A percentile compares a stretch with the other conserved stretches of the same genome.
Evolutionary conservation across 345 rosid genomes (phyloP).

Genomic region (Hibiscus trionum): DNA sequence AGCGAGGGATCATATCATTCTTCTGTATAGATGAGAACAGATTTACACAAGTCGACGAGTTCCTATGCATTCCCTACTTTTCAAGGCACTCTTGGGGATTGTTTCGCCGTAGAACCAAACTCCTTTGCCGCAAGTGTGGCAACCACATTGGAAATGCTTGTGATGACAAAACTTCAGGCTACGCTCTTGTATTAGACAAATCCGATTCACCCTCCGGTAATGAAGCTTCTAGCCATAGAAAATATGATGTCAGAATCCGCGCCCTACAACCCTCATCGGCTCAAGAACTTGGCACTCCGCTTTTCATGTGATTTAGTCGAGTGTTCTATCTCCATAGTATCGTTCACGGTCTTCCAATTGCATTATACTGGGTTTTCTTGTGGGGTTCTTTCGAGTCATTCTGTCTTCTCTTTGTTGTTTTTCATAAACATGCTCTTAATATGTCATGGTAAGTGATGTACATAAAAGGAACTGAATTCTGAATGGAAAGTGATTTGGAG

Average conservation of each 20-base stretch:
- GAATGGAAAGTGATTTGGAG: conserved; percentile 8
- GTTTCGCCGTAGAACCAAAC: conserved; percentile 69
- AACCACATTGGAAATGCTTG: conserved; percentile 65
- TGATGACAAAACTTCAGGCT: conserved; percentile 36
- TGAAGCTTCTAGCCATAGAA: conserved; percentile 29
- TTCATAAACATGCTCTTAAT: background rate
- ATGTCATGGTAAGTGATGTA: conserved; percentile 5
- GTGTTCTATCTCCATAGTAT: background rate
- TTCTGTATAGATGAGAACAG: conserved; percentile 69
- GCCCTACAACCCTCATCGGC: conserved; percentile 72
- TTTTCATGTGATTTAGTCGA: conserved; percentile 19
- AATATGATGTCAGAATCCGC: conserved; percentile 74
- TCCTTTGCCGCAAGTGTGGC: conserved; percentile 87
- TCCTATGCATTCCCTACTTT: conserved; percentile 75
- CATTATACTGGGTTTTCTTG: conserved; percentile 3
- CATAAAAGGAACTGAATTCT: conserved; percentile 1
- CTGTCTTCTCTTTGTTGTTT: background rate
- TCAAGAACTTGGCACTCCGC: conserved; percentile 32
- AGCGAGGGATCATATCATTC: conserved; percentile 85
- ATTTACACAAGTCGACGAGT: conserved; percentile 75
- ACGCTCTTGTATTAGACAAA: conserved; percentile 40
- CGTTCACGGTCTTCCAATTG: background rate
- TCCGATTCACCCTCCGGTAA: conserved; percentile 36
- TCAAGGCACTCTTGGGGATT: conserved; percentile 55
- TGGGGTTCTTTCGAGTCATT: conserved; percentile 14